Evolutionary conservation across 202 grass and related monocot species (phyloP).

Genomic region (Eragrostis tef): DNA sequence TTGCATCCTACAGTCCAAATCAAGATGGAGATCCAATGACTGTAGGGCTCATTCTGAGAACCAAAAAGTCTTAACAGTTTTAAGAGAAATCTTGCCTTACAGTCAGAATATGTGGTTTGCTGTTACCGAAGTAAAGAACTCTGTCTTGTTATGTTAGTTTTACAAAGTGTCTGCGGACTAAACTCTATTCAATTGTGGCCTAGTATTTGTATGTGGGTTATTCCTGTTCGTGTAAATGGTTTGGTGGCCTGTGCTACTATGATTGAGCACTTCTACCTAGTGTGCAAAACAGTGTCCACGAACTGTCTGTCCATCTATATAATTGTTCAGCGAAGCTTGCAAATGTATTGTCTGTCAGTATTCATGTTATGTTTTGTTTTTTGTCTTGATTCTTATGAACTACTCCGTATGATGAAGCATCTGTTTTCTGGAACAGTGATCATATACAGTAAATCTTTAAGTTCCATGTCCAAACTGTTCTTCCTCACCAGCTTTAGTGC

Average conservation of each 20-base stretch:
- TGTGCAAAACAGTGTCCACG: constrained; percentile 42
- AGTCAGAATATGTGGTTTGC: constrained; percentile 50
- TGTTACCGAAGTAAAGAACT: constrained; percentile 43
- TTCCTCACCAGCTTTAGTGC: constrained; percentile 41
- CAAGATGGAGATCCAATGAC: constrained; percentile 42
- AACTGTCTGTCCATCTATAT: constrained; percentile 39
- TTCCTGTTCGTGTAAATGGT: constrained; percentile 63
- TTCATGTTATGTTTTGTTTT: constrained; percentile 32
- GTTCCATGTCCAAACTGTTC: constrained; percentile 1
- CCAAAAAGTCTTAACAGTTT: constrained; percentile 45
- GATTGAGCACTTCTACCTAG: constrained; percentile 46
- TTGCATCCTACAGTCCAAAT: constrained; percentile 38
- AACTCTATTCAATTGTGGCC: constrained; percentile 52
- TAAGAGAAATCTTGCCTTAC: constrained; percentile 43
- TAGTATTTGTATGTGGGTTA: constrained; percentile 53
- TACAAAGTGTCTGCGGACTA: constrained; percentile 42
- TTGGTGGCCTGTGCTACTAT: constrained; percentile 43
- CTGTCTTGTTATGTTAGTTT: constrained; percentile 44
- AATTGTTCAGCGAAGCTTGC: constrained; percentile 49
- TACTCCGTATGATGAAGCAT: constrained; percentile 2
- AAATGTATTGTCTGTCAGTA: constrained; percentile 31
- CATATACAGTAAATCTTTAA: constrained; percentile 25
- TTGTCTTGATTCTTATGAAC: constrained; percentile 23
- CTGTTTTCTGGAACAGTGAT: not conserved
- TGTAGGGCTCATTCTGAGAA: constrained; percentile 50